These are phyloP conservation scores for Colletotrichum sp. DNA, from an alignment of 2,329 filamentous ascomycete species.

Conservation along the genomic window DNA sequence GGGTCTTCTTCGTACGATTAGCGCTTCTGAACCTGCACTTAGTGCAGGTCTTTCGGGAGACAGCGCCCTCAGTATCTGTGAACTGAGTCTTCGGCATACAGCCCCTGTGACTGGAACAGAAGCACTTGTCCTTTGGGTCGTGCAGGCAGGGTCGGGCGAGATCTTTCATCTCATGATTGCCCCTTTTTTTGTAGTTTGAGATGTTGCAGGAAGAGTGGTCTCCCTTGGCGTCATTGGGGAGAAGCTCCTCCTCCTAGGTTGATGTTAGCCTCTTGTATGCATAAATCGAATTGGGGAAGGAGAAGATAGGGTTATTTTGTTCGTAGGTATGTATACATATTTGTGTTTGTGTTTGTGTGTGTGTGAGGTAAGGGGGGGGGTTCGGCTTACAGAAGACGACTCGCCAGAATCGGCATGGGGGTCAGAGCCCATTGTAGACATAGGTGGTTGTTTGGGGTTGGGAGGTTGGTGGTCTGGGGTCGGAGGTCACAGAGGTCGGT, in stretches of 20 bases:
- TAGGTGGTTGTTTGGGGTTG: background rate
- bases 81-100: background rate
- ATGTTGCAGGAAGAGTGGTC: background rate
- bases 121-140: background rate
- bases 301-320: fast-evolving
- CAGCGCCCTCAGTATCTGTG: background rate
- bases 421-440: background rate
- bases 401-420: background rate
- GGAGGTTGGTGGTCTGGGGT: background rate
- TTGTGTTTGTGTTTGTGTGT: no score
- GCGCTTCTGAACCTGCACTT: background rate
- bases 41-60: background rate
- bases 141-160: background rate
- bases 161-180: background rate
- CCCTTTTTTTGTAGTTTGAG: background rate
- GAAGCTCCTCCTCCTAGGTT: background rate
- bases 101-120: background rate
- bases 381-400: background rate
- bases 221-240: background rate
- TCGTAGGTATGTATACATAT: background rate
- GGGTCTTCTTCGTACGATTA: background rate
- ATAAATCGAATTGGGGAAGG: background rate
- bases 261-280: background rate
- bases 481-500: background rate
- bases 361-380: no score